Conservation (phyloP, 371 early-diverging fungal genomes). For the Mucor mucedo region DNA sequence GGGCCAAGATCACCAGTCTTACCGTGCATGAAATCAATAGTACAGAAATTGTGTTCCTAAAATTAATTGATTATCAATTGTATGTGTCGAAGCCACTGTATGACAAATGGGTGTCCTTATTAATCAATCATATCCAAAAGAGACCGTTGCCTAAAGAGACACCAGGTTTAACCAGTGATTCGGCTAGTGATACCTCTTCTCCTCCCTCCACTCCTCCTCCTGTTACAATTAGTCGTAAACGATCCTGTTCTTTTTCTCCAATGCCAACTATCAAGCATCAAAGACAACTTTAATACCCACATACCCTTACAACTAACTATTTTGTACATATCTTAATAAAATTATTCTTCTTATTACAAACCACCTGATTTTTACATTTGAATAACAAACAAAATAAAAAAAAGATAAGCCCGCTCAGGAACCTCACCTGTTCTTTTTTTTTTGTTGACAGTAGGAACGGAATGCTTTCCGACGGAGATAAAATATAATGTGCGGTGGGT, state of each 20-base stretch:
- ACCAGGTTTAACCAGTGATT: not conserved
- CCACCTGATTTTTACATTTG: too few species aligned
- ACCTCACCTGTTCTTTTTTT: too few species aligned
- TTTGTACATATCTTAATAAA: too few species aligned
- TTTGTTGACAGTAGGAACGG: too few species aligned
- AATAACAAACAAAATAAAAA: too few species aligned
- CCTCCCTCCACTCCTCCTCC: constrained; percentile 6
- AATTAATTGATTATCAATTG: constrained; percentile 73
- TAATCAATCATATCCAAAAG: constrained; percentile 45
- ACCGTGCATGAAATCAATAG: constrained; percentile 69
- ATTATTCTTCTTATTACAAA: too few species aligned
- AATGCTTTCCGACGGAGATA: too few species aligned
- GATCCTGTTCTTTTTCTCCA: not conserved
- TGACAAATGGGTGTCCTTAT: constrained; percentile 66
- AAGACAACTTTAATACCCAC: not conserved
- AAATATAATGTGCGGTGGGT: too few species aligned
- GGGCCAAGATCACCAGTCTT: constrained; percentile 75
- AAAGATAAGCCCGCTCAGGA: too few species aligned
- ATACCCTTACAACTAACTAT: too few species aligned
- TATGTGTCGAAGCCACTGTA: constrained; percentile 65
- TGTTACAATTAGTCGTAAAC: not conserved
- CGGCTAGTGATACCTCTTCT: not conserved
- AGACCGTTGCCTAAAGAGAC: not conserved
- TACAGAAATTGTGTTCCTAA: constrained; percentile 70
- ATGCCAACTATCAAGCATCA: not conserved